Conservation (phyloP, 306 rosid genomes). For the Corylus heterophylla region DNA sequence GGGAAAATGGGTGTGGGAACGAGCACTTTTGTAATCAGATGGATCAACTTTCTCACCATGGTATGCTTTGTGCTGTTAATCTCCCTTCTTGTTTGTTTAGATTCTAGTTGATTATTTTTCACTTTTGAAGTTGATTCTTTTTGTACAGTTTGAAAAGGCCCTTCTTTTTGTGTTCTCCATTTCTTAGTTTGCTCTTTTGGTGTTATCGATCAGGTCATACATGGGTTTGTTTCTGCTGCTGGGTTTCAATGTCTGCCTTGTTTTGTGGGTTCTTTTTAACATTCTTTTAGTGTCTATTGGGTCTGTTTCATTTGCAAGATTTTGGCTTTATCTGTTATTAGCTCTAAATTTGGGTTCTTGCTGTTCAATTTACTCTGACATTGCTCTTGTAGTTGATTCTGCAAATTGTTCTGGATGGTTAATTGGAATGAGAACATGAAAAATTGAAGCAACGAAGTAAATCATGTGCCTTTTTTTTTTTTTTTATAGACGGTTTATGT, state of each 20-base stretch:
- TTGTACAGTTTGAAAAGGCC: neutral
- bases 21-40: constrained; percentile 88
- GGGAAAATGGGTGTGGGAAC: constrained; percentile 75
- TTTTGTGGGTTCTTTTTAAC: neutral
- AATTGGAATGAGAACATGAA: neutral
- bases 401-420: constrained; percentile 8
- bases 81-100: neutral
- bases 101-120: neutral
- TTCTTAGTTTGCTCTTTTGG: constrained; percentile 3
- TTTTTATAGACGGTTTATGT: neutral
- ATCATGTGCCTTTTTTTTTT: neutral
- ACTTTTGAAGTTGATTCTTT: neutral
- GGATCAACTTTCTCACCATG: constrained; percentile 95
- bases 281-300: constrained; percentile 1
- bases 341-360: neutral
- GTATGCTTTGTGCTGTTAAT: constrained; percentile 35
- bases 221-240: constrained; percentile 22
- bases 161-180: neutral
- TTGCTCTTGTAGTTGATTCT: constrained; percentile 14
- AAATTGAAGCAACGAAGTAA: neutral
- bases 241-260: constrained; percentile 21
- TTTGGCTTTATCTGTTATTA: neutral
- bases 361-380: neutral
- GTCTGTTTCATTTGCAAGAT: neutral
- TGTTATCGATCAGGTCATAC: neutral